Conservation (phyloP, 1,139 yeast genomes). For the Taiozyma onychis region DNA sequence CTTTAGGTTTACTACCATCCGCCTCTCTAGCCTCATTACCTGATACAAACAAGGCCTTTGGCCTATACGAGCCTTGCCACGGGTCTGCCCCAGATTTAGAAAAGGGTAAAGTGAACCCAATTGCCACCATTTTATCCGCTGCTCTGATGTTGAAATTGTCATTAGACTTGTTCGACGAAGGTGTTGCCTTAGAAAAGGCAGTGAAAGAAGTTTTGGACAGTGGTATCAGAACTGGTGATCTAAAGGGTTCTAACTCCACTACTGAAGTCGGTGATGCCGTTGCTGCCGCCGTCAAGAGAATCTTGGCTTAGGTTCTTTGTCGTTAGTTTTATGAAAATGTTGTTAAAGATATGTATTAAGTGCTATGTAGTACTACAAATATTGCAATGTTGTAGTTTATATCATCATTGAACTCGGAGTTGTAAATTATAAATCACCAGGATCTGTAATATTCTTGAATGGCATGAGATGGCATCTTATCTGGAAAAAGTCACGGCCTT, state of each 20-base stretch:
- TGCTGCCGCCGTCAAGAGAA: slow-evolving; percentile 61
- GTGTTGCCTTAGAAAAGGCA: slow-evolving; percentile 84
- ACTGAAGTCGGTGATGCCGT: slow-evolving; percentile 91
- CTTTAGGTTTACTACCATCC: slow-evolving; percentile 90
- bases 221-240: slow-evolving; percentile 87
- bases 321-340: neutral
- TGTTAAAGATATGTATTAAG: neutral
- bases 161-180: slow-evolving; percentile 74
- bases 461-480: neutral
- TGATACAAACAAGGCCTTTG: slow-evolving; percentile 88
- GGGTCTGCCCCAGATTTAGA: slow-evolving; percentile 97
- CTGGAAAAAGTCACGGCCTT: slow-evolving; percentile 37
- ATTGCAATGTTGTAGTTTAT: neutral
- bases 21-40: slow-evolving; percentile 96
- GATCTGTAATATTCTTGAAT: neutral
- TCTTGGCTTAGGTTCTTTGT: slow-evolving; percentile 31
- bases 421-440: neutral
- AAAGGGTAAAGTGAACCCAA: slow-evolving; percentile 83
- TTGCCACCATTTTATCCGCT: slow-evolving; percentile 90
- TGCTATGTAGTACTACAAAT: neutral
- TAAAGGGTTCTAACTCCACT: slow-evolving; percentile 76
- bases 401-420: neutral
- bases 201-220: slow-evolving; percentile 75
- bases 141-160: slow-evolving; percentile 97
- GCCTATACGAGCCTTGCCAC: slow-evolving; percentile 96